These are phyloP conservation scores for Volvox reticuliferus DNA, from an alignment of 139 green algal genomes.

Conservation along the genomic window DNA sequence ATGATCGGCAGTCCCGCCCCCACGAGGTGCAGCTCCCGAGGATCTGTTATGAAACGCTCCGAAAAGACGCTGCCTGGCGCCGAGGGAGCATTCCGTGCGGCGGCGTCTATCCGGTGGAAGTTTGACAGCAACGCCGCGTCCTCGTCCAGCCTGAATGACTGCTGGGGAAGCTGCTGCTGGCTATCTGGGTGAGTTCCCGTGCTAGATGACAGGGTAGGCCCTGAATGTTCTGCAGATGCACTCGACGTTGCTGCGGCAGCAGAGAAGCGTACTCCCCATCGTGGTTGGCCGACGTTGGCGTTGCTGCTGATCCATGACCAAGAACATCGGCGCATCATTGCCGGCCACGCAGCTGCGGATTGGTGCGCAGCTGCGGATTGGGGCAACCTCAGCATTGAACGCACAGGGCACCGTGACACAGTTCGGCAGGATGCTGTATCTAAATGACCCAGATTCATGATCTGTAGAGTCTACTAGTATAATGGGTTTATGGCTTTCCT, in stretches of 20 bases:
- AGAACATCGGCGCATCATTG: not conserved
- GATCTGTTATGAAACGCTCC: conserved; percentile 47
- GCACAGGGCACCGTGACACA: not conserved
- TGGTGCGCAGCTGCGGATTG: not conserved
- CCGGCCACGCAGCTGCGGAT: not conserved
- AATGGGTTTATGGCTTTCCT: not conserved
- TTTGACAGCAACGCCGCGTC: not conserved
- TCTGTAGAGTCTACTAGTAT: not conserved
- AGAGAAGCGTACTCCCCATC: not conserved
- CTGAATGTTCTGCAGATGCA: not conserved
- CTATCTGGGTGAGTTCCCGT: not conserved
- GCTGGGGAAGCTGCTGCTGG: not conserved
- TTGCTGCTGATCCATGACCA: not conserved
- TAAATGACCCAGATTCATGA: conserved; percentile 7
- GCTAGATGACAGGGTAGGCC: not conserved
- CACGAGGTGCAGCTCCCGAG: conserved; percentile 62
- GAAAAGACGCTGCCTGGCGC: not conserved
- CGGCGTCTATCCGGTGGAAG: not conserved
- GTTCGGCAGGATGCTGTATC: not conserved
- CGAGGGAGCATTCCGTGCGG: not conserved
- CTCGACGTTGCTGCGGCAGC: not conserved
- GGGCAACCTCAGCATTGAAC: not conserved
- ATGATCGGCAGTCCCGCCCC: conserved; percentile 65
- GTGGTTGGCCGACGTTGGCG: not conserved
- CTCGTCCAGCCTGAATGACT: not conserved